phyloP scores from a whole-genome alignment of 2,329 filamentous ascomycete genomes.

The Fusarium sp. region DNA sequence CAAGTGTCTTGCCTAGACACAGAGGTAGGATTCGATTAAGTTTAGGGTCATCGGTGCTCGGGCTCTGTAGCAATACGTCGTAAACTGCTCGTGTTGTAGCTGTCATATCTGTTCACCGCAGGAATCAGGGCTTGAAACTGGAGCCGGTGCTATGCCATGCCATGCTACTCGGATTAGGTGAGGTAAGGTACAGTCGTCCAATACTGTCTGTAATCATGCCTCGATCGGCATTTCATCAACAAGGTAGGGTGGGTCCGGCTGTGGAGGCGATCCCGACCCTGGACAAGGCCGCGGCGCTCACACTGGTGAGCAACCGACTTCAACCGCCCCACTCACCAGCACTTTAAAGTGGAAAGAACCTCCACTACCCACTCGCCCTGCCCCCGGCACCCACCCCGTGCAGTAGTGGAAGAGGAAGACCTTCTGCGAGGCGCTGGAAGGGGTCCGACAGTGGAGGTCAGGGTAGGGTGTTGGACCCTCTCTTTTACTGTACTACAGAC shows the following conservation, averaged over 20 bases:
- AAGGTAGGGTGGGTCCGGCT: constrained; percentile 38
- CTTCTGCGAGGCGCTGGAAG: constrained; percentile 20
- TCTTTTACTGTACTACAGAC: neutral
- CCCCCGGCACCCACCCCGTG: constrained; percentile 11
- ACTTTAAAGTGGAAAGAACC: constrained; percentile 6
- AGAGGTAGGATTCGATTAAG: neutral
- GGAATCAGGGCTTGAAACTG: constrained; percentile 35
- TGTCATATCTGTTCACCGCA: constrained; percentile 25
- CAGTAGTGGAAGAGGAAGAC: neutral
- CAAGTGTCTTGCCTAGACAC: neutral
- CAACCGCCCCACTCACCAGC: constrained; percentile 24
- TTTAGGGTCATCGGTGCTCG: neutral
- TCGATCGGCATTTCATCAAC: constrained; percentile 40
- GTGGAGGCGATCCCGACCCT: constrained; percentile 41
- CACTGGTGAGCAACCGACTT: constrained; percentile 10
- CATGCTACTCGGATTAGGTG: neutral
- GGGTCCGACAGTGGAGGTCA: constrained; percentile 8
- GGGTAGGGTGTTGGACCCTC: constrained; percentile 24
- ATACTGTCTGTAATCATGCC: constrained; percentile 29
- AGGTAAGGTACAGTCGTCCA: neutral
- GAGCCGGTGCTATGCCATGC: neutral
- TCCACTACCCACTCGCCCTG: constrained; percentile 15
- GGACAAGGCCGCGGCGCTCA: constrained; percentile 12
- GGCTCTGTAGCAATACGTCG: neutral
- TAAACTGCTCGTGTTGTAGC: neutral